Base-by-base conservation (phyloP, 2,329 filamentous ascomycete species). In the Helicocarpus griseus region DNA sequence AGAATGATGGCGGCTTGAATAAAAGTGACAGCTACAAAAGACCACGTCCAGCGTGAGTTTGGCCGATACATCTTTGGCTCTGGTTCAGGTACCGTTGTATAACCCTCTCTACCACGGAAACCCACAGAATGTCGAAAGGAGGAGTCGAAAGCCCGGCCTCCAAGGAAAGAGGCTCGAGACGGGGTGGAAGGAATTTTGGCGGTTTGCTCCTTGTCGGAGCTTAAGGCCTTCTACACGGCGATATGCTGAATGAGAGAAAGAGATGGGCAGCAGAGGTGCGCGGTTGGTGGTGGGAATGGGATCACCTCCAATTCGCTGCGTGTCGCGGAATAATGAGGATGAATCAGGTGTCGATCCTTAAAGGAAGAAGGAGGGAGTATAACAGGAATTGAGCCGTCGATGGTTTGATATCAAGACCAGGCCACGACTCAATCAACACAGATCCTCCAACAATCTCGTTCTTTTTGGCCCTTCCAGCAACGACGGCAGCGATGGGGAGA, bases 1-100 rank as follows among this genome's bases (percentile, higher is more conserved):
- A 97, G 78, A 56, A 87, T 87, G 50, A 94, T 78, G 54, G 86
- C 71, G 56, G 89, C 87, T 75, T 98, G 93, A 52, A 87, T 57
- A 43, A 85, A 69, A 33, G 87, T 83, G 33, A 86, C 78, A 57
- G 82, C 68, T 70, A 94, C 81, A 66, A 97, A 97, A 55, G 82
- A 75, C 77, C 89, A 91, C 14, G 90, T 89, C 91, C 93, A 98
- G 63, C 78, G 81, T 52, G 87, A 86, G 65, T 83, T 87, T 61
- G 94, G 85, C 60, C 86, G 81, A 65, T 89, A 91, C 74, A 90
- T 81, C 60, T 71, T 81, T 60, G 64, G 62, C 38, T 52, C 59
- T 31, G 56, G 53, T 46, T 55, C 65, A 61, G 36, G n/a, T 7
- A 57, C 61, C 57, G 64, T 65, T 26, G 71, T 57, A 68, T 77